Evolutionary conservation across 495 filamentous ascomycete genomes (phyloP).

Genomic region (Thozetella sp.): DNA sequence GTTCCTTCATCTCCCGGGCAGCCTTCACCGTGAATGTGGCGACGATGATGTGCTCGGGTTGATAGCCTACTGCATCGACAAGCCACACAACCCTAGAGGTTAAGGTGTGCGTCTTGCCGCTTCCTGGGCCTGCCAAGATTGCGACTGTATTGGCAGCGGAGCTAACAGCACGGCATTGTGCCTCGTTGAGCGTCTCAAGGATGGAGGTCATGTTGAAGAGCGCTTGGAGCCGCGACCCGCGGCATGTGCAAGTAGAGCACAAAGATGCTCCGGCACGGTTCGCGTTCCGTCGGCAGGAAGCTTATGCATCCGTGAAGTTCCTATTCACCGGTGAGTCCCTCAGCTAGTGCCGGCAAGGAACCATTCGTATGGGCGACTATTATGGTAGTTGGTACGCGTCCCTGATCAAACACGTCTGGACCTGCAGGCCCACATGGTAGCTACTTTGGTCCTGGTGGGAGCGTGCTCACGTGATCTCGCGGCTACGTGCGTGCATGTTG

Average conservation of each 20-base stretch:
- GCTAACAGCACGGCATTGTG: conserved; percentile 84
- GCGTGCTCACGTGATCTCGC: background rate
- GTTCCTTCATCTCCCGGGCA: conserved; percentile 91
- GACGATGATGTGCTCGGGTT: conserved; percentile 91
- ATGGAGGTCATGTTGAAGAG: conserved; percentile 13
- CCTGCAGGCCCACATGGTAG: no score
- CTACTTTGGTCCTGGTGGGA: no score
- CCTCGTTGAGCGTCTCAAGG: conserved; percentile 76
- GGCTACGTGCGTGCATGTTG: no score
- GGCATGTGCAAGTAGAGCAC: background rate
- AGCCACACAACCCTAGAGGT: conserved; percentile 94
- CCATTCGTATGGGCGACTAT: no score
- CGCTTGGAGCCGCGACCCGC: background rate
- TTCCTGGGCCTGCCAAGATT: conserved; percentile 82
- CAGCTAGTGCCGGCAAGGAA: no score
- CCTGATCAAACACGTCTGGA: no score
- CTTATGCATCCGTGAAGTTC: no score
- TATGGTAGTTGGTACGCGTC: no score
- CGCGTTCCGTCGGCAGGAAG: no score
- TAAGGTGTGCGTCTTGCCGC: conserved; percentile 95
- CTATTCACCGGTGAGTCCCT: no score
- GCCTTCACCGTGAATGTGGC: conserved; percentile 99
- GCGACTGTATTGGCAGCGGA: conserved; percentile 79
- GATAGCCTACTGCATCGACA: conserved; percentile 74
- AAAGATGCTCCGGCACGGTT: no score